Conservation (phyloP, 345 rosid species). For the Lepidium africanum region DNA sequence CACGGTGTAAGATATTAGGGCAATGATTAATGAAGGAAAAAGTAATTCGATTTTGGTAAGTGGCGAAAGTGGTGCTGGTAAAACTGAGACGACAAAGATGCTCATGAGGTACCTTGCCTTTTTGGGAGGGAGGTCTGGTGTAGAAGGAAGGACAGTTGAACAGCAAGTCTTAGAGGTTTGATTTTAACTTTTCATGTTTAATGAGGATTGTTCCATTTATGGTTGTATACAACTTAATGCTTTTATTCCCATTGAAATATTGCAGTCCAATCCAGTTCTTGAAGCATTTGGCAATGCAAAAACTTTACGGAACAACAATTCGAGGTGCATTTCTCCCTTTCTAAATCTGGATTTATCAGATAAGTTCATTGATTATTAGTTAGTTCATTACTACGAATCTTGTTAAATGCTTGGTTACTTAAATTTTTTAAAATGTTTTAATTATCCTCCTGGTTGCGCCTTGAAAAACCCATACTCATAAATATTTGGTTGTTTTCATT, state of each 20-base stretch:
- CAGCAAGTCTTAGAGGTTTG: constrained; percentile 92
- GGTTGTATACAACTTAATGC: background rate
- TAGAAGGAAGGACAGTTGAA: constrained; percentile 92
- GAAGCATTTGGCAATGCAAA: constrained; percentile 99
- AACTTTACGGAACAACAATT: constrained; percentile 89
- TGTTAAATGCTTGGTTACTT: constrained; percentile 1
- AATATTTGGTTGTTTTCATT: constrained; percentile 4
- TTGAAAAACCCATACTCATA: background rate
- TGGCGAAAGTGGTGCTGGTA: constrained; percentile 99
- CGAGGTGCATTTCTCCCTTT: constrained; percentile 44
- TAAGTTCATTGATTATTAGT: background rate
- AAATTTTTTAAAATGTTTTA: background rate
- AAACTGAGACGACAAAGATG: constrained; percentile 97
- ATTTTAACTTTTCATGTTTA: background rate
- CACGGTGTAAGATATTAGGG: constrained; percentile 40
- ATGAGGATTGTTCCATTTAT: background rate
- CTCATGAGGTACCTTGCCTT: constrained; percentile 91
- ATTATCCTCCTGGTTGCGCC: background rate
- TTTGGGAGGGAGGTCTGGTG: constrained; percentile 87
- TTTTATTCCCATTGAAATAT: background rate
- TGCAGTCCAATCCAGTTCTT: constrained; percentile 93
- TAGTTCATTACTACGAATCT: background rate
- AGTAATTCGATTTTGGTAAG: constrained; percentile 91
- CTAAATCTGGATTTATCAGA: background rate
- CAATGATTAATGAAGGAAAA: constrained; percentile 83